Evolutionary conservation across 1,139 yeast species (phyloP), one percentile per base, ranked within the genome.

Genomic region (Saccharomyces hybrid): DNA sequence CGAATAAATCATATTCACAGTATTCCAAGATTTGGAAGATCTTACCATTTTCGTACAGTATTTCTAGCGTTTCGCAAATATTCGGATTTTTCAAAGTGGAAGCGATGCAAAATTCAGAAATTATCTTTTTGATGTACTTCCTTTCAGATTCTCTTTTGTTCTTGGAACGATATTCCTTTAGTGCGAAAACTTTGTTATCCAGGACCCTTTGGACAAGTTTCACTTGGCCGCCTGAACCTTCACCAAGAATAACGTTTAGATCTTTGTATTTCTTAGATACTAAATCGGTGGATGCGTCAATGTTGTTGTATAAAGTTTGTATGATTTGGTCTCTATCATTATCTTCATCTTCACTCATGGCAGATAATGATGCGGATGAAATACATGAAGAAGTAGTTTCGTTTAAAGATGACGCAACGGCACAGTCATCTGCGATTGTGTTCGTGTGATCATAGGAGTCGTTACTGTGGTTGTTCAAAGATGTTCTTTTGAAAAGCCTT

Each of bases 211-310:
- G 81, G 64, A 90, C 83, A 53, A 90, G 75, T 56, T 91, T 81
- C 11, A 93, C 98, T 1, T 90, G 83, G 4, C 98, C 98, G 48
- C 98, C 97, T 2, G 97, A 97, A 25, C 98, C 98, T 46, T 93
- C 84, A 26, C 97, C 98, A 60, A 91, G 75, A 58, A 86, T 84
- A 60, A 87, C 85, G 51, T 96, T 96, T 58, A 89, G 75, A 60
- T 84, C 85, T 55, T 95, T 93, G 70, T 90, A 91, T 66, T 89
- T 85, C 62, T 83, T 85, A 9, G 42, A 38, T 0, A 38, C 42
- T 5, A 38, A 38, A 38, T 38, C 42, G 3, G 42, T 38, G 42
- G 42, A 38, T 4, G 84, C 20, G 0, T 34, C 27, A 14, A 34
- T 51, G 13, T 38, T 38, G 25, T 2, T 38, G 8, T 38, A 38